A percentile compares a stretch with the other conserved stretches of the same genome.
Conservation (phyloP, 352 stramenopile species). For the Pythium phragmitis region DNA sequence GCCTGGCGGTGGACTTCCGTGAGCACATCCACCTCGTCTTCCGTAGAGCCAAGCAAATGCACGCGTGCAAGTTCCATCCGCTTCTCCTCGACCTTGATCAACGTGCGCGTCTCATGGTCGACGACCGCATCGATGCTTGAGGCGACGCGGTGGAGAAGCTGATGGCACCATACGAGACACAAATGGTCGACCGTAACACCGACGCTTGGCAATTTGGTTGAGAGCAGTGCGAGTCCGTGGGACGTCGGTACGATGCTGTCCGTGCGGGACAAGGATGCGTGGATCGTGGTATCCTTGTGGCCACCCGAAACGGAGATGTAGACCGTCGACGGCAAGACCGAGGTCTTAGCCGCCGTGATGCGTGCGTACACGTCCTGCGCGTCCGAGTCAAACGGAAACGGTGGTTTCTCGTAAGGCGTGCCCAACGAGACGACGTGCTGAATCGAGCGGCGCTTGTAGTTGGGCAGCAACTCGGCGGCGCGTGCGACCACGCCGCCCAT, state of each 20-base stretch:
- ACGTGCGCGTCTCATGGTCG: slow-evolving; percentile 40
- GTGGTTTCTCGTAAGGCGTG: slow-evolving; percentile 51
- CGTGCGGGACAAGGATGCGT: slow-evolving; percentile 43
- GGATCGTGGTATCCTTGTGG: slow-evolving; percentile 78
- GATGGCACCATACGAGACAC: slow-evolving; percentile 84
- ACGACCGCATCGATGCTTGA: slow-evolving; percentile 63
- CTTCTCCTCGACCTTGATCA: slow-evolving; percentile 39
- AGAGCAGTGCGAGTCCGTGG: slow-evolving; percentile 45
- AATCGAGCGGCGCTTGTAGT: slow-evolving; percentile 75
- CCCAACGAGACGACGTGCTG: slow-evolving; percentile 74
- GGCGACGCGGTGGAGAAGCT: slow-evolving; percentile 66
- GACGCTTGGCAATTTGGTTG: slow-evolving; percentile 64
- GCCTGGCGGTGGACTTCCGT: slow-evolving; percentile 45
- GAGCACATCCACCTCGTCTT: slow-evolving; percentile 23
- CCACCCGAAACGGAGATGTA: slow-evolving; percentile 79
- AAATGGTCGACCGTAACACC: slow-evolving; percentile 72
- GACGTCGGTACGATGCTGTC: slow-evolving; percentile 34
- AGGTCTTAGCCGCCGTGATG: slow-evolving; percentile 9
- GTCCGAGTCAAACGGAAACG: slow-evolving; percentile 67
- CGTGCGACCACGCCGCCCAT: slow-evolving; percentile 82
- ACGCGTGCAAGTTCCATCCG: slow-evolving; percentile 47
- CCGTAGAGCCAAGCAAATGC: slow-evolving; percentile 35
- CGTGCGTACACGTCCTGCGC: slow-evolving; percentile 59
- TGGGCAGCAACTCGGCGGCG: slow-evolving; percentile 61
- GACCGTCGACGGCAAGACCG: slow-evolving; percentile 26